Evolutionary conservation across 1,139 yeast species (phyloP).

Genomic region (Pichia sp.): DNA sequence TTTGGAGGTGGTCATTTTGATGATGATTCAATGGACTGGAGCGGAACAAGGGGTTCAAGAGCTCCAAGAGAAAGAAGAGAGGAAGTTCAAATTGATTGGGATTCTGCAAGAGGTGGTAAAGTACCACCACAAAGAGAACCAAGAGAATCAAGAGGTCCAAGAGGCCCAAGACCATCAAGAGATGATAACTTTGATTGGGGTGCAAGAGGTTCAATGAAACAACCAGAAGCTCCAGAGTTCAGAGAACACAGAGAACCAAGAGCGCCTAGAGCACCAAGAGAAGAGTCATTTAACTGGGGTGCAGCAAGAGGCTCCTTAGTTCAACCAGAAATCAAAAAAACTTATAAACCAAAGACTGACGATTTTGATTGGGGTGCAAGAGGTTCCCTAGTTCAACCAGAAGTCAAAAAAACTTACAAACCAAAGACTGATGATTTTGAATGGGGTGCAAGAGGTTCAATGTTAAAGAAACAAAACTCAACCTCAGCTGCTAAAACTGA

Average conservation of each 20-base stretch:
- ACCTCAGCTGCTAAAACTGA: constrained; percentile 29
- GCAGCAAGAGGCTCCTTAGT: constrained; percentile 35
- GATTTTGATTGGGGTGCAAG: constrained; percentile 39
- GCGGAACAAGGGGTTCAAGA: constrained; percentile 22
- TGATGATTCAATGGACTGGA: constrained; percentile 48
- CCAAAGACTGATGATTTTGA: constrained; percentile 21
- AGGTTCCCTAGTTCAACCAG: constrained; percentile 33
- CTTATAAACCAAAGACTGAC: constrained; percentile 27
- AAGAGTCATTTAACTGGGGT: constrained; percentile 41
- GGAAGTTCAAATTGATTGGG: constrained; percentile 41
- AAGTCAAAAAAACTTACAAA: constrained; percentile 32
- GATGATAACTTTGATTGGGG: constrained; percentile 41
- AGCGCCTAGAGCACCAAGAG: constrained; percentile 35
- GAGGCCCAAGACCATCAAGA: constrained; percentile 21
- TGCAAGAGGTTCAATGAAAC: constrained; percentile 33
- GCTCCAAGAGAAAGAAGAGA: constrained; percentile 21
- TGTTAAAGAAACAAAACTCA: constrained; percentile 12
- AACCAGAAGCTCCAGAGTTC: constrained; percentile 21
- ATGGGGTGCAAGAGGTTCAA: constrained; percentile 40
- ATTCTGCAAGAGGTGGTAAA: constrained; percentile 37
- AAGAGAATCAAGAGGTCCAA: constrained; percentile 26
- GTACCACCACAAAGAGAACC: constrained; percentile 25
- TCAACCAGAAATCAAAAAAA: constrained; percentile 35
- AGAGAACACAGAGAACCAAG: constrained; percentile 31
- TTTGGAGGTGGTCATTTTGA: constrained; percentile 25